phyloP scores from a whole-genome alignment of 345 rosid genomes.

The Erysimum cheiranthoides region DNA sequence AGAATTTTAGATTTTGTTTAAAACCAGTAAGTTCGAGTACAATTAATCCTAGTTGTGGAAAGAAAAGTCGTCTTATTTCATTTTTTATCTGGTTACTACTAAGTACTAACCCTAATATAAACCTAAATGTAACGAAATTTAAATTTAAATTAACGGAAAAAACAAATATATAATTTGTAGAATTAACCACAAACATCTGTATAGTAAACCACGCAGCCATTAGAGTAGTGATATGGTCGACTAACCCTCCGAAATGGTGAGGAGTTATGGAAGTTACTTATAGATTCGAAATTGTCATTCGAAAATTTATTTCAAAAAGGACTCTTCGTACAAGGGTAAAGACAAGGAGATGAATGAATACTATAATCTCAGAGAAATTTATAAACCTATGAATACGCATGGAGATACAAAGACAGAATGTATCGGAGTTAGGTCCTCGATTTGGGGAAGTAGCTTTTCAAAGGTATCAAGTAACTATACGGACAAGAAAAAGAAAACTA shows the following conservation, averaged over 20 bases:
- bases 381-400: conserved; percentile 19
- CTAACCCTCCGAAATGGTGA: conserved; percentile 18
- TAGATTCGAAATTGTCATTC: conserved; percentile 3
- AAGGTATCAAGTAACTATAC: conserved; percentile 28
- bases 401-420: conserved; percentile 29
- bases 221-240: conserved; percentile 21
- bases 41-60: neutral
- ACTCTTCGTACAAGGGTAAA: conserved; percentile 25
- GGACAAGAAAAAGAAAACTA: conserved; percentile 22
- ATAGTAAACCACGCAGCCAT: conserved; percentile 1
- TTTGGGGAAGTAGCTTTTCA: conserved; percentile 38
- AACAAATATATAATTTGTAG: neutral
- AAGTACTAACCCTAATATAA: neutral
- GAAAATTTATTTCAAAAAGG: neutral
- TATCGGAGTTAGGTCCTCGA: conserved; percentile 40
- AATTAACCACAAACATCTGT: neutral
- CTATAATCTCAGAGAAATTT: neutral
- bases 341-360: conserved; percentile 22
- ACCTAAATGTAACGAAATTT: neutral
- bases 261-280: conserved; percentile 14
- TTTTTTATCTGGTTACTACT: neutral
- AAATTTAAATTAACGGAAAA: neutral
- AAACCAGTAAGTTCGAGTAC: neutral
- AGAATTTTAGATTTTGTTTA: neutral
- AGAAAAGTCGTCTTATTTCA: neutral